Conservation (phyloP, 306 rosid species). For the Cucumis melo region DNA sequence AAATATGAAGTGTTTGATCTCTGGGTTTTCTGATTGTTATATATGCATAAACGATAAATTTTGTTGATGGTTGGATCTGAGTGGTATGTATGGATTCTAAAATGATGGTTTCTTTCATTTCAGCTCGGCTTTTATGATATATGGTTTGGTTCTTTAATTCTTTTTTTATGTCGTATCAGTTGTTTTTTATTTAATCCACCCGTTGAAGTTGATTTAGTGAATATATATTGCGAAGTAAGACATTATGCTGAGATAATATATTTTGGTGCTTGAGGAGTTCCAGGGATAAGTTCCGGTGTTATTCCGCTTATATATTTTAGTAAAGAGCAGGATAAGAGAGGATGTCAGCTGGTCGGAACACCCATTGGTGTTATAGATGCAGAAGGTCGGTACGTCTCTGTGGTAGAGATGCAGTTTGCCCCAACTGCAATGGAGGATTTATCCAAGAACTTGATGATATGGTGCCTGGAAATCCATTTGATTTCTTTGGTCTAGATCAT, state of each 20-base stretch:
- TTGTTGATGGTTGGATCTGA: not conserved
- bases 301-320: not conserved
- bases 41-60: not conserved
- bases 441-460: conserved; percentile 15
- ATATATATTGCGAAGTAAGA: not conserved
- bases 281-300: not conserved
- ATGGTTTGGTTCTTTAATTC: not conserved
- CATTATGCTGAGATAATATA: conserved; percentile 2
- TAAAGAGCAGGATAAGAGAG: conserved; percentile 6
- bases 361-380: conserved; percentile 17
- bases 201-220: not conserved
- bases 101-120: not conserved
- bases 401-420: conserved; percentile 11
- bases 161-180: not conserved
- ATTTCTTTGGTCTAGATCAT: conserved; percentile 4
- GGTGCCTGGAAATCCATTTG: conserved; percentile 5
- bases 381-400: conserved; percentile 1
- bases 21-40: not conserved
- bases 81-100: not conserved
- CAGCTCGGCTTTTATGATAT: not conserved
- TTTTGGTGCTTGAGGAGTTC: not conserved
- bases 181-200: not conserved
- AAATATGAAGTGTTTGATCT: not conserved
- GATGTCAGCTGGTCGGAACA: conserved; percentile 10
- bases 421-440: conserved; percentile 15